Conservation (phyloP, 345 rosid species). For the Angophora floribunda region DNA sequence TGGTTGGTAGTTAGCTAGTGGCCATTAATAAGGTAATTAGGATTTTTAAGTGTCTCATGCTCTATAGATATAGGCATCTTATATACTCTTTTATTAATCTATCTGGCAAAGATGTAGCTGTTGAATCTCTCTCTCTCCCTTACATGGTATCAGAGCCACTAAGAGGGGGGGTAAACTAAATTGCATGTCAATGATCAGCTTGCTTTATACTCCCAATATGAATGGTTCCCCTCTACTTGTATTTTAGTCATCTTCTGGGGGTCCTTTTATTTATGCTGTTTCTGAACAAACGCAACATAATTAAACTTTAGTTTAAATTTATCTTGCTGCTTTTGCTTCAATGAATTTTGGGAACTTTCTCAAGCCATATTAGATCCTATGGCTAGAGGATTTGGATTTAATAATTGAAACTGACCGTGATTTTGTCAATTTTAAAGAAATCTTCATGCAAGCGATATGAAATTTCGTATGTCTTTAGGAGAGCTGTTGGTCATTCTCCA, state of each 20-base stretch:
- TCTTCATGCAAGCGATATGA: constrained; percentile 83
- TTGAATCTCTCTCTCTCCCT: background rate
- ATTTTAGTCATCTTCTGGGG: background rate
- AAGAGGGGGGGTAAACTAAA: background rate
- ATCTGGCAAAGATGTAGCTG: background rate
- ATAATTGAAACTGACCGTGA: background rate
- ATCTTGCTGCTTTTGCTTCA: background rate
- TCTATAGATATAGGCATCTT: background rate
- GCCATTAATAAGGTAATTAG: background rate
- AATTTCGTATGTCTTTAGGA: constrained; percentile 72
- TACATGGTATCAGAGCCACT: background rate
- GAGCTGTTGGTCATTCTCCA: constrained; percentile 92
- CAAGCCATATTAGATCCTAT: background rate
- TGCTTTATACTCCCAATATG: background rate
- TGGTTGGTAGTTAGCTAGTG: background rate
- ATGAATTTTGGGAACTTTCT: background rate
- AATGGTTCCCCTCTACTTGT: background rate
- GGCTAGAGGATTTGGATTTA: background rate
- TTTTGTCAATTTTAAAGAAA: constrained; percentile 39
- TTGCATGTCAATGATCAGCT: background rate
- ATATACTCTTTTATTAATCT: background rate
- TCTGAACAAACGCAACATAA: background rate
- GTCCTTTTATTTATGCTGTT: background rate
- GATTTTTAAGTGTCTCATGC: background rate
- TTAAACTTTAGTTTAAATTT: background rate